Evolutionary conservation across 1,139 yeast genomes (phyloP).

Genomic region (Suhomyces terraborum): DNA sequence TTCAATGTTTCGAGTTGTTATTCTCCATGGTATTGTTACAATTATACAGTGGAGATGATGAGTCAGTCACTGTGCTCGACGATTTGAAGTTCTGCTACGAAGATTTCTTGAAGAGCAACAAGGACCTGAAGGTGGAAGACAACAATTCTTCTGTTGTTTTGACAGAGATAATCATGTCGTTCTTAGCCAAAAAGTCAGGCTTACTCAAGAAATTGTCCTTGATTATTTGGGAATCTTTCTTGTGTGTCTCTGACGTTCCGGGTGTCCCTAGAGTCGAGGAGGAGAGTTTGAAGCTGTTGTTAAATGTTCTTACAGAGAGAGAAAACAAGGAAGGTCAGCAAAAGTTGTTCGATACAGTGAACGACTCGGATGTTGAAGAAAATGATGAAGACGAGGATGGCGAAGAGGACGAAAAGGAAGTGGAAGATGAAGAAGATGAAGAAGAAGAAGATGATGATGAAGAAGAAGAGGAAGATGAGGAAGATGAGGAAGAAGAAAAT

Average conservation of each 20-base stretch:
- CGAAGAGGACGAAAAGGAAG: slow-evolving; percentile 36
- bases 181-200: slow-evolving; percentile 70
- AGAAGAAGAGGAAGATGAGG: slow-evolving; percentile 19
- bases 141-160: slow-evolving; percentile 57
- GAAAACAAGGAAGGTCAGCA: slow-evolving; percentile 86
- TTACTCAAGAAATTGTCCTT: slow-evolving; percentile 71
- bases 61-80: slow-evolving; percentile 71
- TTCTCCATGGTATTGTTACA: slow-evolving; percentile 80
- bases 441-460: slow-evolving; percentile 31
- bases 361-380: slow-evolving; percentile 44
- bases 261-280: slow-evolving; percentile 31
- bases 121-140: slow-evolving; percentile 18
- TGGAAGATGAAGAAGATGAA: slow-evolving; percentile 32
- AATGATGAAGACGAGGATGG: slow-evolving; percentile 29
- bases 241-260: slow-evolving; percentile 34
- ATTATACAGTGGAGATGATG: slow-evolving; percentile 76
- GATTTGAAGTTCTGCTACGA: slow-evolving; percentile 65
- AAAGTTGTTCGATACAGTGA: slow-evolving; percentile 68
- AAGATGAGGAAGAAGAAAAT: slow-evolving; percentile 2
- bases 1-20: slow-evolving; percentile 62
- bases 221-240: slow-evolving; percentile 70
- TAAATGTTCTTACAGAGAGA: slow-evolving; percentile 58
- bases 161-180: slow-evolving; percentile 77
- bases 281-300: slow-evolving; percentile 20
- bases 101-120: slow-evolving; percentile 30